Evolutionary conservation across 2,329 filamentous ascomycete genomes (phyloP).

Genomic region (Hymenotorrendiella dingleyae): DNA sequence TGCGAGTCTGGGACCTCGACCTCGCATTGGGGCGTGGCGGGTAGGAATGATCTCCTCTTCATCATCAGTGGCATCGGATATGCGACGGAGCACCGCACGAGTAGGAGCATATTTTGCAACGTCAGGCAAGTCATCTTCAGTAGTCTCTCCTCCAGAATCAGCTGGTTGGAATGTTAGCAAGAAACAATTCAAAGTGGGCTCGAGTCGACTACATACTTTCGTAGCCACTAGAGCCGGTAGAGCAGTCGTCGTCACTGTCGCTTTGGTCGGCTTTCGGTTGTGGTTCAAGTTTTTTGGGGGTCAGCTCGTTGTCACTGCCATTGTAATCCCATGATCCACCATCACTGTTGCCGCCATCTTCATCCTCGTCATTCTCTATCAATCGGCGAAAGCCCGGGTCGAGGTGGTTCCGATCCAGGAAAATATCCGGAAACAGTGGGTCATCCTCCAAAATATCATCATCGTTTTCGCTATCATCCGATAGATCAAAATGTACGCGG

Average conservation of each 20-base stretch:
- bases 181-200: neutral
- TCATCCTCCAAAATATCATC: slow-evolving; percentile 56
- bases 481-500: slow-evolving; percentile 70
- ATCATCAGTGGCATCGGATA: slow-evolving; percentile 34
- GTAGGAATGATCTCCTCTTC: slow-evolving; percentile 31
- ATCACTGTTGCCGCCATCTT: slow-evolving; percentile 28
- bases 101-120: slow-evolving; percentile 41
- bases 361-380: slow-evolving; percentile 68
- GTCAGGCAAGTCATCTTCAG: slow-evolving; percentile 49
- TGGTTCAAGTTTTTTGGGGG: slow-evolving; percentile 36
- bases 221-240: slow-evolving; percentile 44
- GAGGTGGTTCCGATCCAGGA: slow-evolving; percentile 67
- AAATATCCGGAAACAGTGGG: slow-evolving; percentile 71
- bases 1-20: slow-evolving; percentile 28
- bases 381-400: slow-evolving; percentile 68
- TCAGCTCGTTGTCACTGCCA: slow-evolving; percentile 26
- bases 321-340: slow-evolving; percentile 24
- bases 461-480: slow-evolving; percentile 60
- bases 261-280: slow-evolving; percentile 28
- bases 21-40: slow-evolving; percentile 18
- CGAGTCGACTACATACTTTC: slow-evolving; percentile 43
- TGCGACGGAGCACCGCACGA: slow-evolving; percentile 43
- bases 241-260: slow-evolving; percentile 30
- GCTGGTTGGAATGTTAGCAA: slow-evolving; percentile 43
- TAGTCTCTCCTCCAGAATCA: slow-evolving; percentile 51